phyloP scores from a whole-genome alignment of 1,284 basidiomycete genomes.

The Malassezia slooffiae region DNA sequence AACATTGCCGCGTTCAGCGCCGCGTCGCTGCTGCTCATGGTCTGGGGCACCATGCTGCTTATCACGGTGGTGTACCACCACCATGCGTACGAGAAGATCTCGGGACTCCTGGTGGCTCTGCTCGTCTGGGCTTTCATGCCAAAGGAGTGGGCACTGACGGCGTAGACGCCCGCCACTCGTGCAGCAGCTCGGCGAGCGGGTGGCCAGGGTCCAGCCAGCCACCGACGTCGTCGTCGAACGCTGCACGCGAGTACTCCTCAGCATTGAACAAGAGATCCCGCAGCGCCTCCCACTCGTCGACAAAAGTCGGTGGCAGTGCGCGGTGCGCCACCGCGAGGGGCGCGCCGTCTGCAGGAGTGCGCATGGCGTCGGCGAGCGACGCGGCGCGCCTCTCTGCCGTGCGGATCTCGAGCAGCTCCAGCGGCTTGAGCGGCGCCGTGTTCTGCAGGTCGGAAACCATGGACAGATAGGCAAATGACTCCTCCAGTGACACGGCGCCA shows the following conservation, averaged over 20 bases:
- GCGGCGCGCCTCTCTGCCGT: too few relatives aligned
- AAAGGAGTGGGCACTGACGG: slow-evolving; percentile 11
- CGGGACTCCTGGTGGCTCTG: slow-evolving; percentile 54
- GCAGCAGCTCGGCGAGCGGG: slow-evolving; percentile 1
- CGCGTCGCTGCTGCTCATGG: slow-evolving; percentile 53
- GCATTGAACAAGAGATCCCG: slow-evolving; percentile 26
- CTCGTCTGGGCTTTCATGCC: slow-evolving; percentile 31
- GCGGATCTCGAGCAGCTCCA: too few relatives aligned
- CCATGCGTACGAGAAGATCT: slow-evolving; percentile 70
- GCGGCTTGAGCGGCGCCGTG: too few relatives aligned
- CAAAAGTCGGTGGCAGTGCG: not conserved
- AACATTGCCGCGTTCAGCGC: slow-evolving; percentile 15
- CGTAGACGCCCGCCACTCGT: slow-evolving; percentile 7
- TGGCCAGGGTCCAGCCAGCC: slow-evolving; percentile 2
- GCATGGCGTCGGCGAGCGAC: too few relatives aligned
- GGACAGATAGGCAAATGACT: not conserved
- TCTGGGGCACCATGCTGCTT: slow-evolving; percentile 65
- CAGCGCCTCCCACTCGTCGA: slow-evolving; percentile 39
- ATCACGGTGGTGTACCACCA: slow-evolving; percentile 87
- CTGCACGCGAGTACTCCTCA: slow-evolving; percentile 5
- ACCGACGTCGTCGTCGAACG: slow-evolving; percentile 9
- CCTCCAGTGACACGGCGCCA: slow-evolving; percentile 6
- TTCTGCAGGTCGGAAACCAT: too few relatives aligned
- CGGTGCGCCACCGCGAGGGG: not conserved
- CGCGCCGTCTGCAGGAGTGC: too few relatives aligned